Base-by-base conservation (phyloP, 2,329 filamentous ascomycete genomes). In the Trichoderma sp. region DNA sequence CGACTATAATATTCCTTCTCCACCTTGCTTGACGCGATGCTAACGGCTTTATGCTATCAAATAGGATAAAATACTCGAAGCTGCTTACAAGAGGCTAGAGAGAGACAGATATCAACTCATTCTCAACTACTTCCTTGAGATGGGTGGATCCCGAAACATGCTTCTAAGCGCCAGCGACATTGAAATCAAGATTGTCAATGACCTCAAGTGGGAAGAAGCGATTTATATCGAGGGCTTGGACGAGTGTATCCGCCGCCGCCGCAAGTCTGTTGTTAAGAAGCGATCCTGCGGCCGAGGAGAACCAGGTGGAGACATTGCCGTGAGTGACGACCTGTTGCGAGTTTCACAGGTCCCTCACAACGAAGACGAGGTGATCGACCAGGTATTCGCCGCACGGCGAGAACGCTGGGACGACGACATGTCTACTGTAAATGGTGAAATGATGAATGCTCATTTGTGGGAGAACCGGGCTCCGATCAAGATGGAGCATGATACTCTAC, bases 161-260 rank as follows among this genome's bases (percentile, higher is more conserved):
- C 81, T 84, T 40, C 84, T 86, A 78, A 87, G 83, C 71, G 76
- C 81, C 4, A 79, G 79, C 35, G 84, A 86, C 70, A 79, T 88
- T 49, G 83, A 86, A 71, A 80, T 83, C 73, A 83, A 83, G 72
- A 78, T 87, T 2, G 82, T 86, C 66, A 78, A 77, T 71, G 82
- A 85, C 67, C 75, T 81, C 40, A 79, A 77, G 57, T 74, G 80
- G 19, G 79, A 81, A 59, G 78, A 82, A 68, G 77, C 80, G 4
- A 68, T 83, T 24, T 80, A 81, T 69, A 76, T 81, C 57, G 79
- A 84, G 57, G 76, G 80, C 33, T 75, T 80, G 6, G 82, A 81
- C 55, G 74, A 77, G 16, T 73, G 74, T 52, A 72, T 79, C 5
- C 79, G 80, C 33, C 80, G 83, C 4, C 81, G 83, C n/a, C 80